Base-by-base conservation (phyloP, 2,329 filamentous ascomycete genomes). In the Graphiopsis chlorocephala region DNA sequence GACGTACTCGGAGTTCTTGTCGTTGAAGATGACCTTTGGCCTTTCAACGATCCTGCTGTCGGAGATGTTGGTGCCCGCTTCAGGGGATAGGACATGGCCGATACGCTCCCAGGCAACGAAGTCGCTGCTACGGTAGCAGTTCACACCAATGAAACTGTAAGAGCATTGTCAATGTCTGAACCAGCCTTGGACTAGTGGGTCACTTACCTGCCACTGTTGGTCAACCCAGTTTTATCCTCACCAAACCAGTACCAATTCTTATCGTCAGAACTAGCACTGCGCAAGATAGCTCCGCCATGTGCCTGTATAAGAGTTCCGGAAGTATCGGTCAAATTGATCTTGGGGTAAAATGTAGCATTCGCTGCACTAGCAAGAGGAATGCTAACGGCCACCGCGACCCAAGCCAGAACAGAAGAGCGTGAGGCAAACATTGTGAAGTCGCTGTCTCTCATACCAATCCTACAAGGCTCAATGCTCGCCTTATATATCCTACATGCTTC, bases 11-110 rank as follows among this genome's bases (percentile, higher is more conserved):
- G 74, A 70, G 0, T 87, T 90, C n/a, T 78, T 77, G 15, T 86
- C 84, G 68, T 90, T 90, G 77, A 85, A 89, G 5, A 90, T 83
- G 4, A 90, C 83, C 75, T 90, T 90, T 2, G 88, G 88, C 23
- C 88, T 78, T 74, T 90, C 88, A 2, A 90, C 84, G 12, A 90
- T 81, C 2, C 87, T 83, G 66, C 81, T 81, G 42, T 45, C 48
- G n/a, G 70, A 71, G 61, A 72, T 72, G 62, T 71, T 70, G 12
- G 71, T 71, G 15, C 61, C 65, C 8, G 74, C 67, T 29, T 62
- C 3, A 0, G 80, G 80, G 0, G 84, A 84, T 1, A 91, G 78
- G 0, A 90, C 78, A 0, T 86, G 83, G 14, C 85, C 84, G 35
- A 83, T 84, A 64, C 85, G 87, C 0, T 78, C 84, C 88, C 88